A percentile compares a stretch with the other conserved stretches of the same genome.
Evolutionary conservation across 495 filamentous ascomycete genomes (phyloP).

Genomic region (Lophiostoma macrostomum): DNA sequence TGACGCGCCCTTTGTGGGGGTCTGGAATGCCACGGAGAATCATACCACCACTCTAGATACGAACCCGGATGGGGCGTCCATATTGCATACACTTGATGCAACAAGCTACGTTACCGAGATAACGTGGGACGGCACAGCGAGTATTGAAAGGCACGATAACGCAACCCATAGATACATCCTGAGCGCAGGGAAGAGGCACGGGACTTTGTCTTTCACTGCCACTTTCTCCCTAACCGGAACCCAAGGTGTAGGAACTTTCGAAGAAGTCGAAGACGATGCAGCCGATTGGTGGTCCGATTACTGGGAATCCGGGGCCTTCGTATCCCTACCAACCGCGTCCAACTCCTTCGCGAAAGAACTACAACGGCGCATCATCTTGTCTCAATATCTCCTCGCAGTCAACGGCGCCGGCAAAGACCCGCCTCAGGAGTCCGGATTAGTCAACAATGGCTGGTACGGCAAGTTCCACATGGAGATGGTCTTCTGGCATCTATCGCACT

Average conservation of each 20-base stretch:
- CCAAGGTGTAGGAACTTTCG: neutral
- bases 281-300: conserved; percentile 44
- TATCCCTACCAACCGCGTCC: conserved; percentile 44
- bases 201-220: conserved; percentile 17
- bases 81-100: conserved; percentile 46
- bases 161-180: conserved; percentile 49
- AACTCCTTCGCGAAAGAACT: conserved; percentile 46
- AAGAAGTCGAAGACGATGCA: conserved; percentile 8
- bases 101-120: conserved; percentile 47
- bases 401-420: conserved; percentile 46
- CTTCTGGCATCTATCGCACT: conserved; percentile 54
- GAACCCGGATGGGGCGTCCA: conserved; percentile 38
- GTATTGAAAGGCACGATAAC: conserved; percentile 37
- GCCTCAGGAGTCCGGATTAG: conserved; percentile 44
- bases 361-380: conserved; percentile 50
- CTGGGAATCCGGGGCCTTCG: conserved; percentile 48
- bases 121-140: conserved; percentile 41
- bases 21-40: conserved; percentile 43
- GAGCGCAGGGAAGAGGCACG: conserved; percentile 12
- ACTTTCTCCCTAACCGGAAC: conserved; percentile 13
- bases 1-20: conserved; percentile 46
- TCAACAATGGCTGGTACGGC: conserved; percentile 55
- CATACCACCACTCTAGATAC: conserved; percentile 43
- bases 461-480: conserved; percentile 51
- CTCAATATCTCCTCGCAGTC: conserved; percentile 50